Evolutionary conservation across 2,329 filamentous ascomycete genomes (phyloP).

Genomic region (Colletotrichum plurivorum): DNA sequence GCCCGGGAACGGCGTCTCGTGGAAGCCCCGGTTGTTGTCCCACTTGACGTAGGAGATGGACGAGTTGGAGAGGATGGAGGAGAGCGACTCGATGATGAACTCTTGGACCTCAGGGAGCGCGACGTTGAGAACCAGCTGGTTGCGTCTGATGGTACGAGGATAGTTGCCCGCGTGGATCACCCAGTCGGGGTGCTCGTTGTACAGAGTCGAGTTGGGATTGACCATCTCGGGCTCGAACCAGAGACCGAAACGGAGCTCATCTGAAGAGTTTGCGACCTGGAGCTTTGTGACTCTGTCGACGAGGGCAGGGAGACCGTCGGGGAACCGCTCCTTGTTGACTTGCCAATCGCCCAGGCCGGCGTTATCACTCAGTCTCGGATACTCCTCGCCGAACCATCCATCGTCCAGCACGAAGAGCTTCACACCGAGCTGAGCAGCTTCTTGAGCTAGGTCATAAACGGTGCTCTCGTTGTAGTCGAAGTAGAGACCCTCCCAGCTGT

Average conservation of each 20-base stretch:
- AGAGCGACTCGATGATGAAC: slow-evolving; percentile 70
- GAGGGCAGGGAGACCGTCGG: slow-evolving; percentile 66
- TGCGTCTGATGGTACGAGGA: slow-evolving; percentile 67
- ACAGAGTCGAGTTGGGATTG: slow-evolving; percentile 73
- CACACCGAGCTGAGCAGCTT: slow-evolving; percentile 71
- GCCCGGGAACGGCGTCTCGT: slow-evolving; percentile 69
- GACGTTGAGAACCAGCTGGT: slow-evolving; percentile 74
- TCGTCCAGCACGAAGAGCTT: slow-evolving; percentile 76
- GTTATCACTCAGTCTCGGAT: slow-evolving; percentile 70
- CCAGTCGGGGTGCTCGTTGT: slow-evolving; percentile 75
- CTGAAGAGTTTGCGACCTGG: slow-evolving; percentile 60
- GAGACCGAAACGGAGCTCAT: slow-evolving; percentile 71
- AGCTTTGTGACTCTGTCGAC: slow-evolving; percentile 66
- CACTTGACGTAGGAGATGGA: slow-evolving; percentile 75
- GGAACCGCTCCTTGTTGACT: slow-evolving; percentile 71
- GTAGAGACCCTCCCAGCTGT: slow-evolving; percentile 76
- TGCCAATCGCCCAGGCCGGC: slow-evolving; percentile 76
- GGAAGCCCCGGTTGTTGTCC: slow-evolving; percentile 77
- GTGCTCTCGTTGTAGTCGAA: slow-evolving; percentile 71
- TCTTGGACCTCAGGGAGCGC: slow-evolving; percentile 74
- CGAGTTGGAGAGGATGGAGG: slow-evolving; percentile 66
- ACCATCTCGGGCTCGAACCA: slow-evolving; percentile 81
- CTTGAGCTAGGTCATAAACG: slow-evolving; percentile 68
- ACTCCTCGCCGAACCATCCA: slow-evolving; percentile 76
- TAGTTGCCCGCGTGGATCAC: slow-evolving; percentile 70